These are phyloP conservation scores for Podila epicladia DNA, from an alignment of 192 early-diverging fungal species.

Conservation along the genomic window DNA sequence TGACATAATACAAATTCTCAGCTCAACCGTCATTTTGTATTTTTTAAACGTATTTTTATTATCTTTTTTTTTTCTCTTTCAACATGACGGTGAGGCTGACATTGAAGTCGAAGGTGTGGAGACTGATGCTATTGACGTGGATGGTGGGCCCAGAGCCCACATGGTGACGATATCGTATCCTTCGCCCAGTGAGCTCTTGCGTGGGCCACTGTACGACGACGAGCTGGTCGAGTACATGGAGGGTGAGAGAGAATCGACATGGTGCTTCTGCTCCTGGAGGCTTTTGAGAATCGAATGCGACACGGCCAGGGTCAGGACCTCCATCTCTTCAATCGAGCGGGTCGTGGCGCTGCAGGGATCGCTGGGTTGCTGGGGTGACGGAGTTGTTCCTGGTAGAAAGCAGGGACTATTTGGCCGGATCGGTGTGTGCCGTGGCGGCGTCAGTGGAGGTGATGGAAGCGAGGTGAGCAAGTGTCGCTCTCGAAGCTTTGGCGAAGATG, in stretches of 20 bases:
- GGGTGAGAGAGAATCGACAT: background rate
- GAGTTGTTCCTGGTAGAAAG: background rate
- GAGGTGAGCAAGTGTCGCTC: background rate
- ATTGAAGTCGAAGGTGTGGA: background rate
- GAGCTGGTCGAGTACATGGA: constrained; percentile 1
- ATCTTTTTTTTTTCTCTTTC: no score
- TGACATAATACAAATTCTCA: no score
- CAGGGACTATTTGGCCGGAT: background rate
- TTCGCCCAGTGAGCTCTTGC: constrained; percentile 11
- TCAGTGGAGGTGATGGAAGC: background rate
- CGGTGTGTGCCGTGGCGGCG: background rate
- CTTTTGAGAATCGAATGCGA: background rate
- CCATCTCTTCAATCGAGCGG: constrained; percentile 28
- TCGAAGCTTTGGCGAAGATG: background rate
- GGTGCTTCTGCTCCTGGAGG: background rate
- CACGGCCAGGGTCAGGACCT: constrained; percentile 5
- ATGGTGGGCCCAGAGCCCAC: constrained; percentile 1
- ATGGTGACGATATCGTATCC: constrained; percentile 25
- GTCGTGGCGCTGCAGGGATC: background rate
- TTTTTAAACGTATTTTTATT: no score
- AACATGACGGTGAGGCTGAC: background rate
- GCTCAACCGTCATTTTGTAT: no score
- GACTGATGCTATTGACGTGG: background rate
- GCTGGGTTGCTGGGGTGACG: background rate
- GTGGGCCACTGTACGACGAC: background rate